Base-by-base conservation (phyloP, 805 yeast species). In the Lachancea dasiensis region DNA sequence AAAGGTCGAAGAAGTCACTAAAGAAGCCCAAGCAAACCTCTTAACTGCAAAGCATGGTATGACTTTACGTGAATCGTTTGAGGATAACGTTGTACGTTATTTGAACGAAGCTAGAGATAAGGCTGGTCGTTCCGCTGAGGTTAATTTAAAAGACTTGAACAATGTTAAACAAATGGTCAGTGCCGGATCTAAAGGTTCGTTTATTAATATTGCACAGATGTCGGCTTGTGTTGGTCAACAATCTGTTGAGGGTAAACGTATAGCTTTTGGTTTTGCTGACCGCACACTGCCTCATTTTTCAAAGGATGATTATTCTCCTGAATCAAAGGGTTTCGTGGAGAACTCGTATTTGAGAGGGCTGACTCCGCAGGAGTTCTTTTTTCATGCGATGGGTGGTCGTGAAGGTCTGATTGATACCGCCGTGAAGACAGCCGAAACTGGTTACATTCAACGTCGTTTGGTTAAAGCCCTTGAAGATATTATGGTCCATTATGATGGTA, bases 381-480 rank as follows among this genome's bases (percentile, higher is more conserved):
- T 92, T 81, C 99, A 92, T 63, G 97, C 97, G 37, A 92, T 92
- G 96, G 97, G 98, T 58, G 99, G 99, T 71, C 86, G 99, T 75
- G 99, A 92, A 70, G 99, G 99, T 73, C 73, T 92, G 60, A 94
- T 92, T 61, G 99, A 92, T 74, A 92, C 99, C 39, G 99, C 99
- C 11, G 99, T 92, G 34, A 92, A 92, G 64, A 92, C 99, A 28
- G 97, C 99, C 2, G 97, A 90, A 67, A 89, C 97, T 19, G 97
- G 97, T 68, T 90, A 90, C 63, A 89, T 90, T 58, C 97, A 90
- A 68, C 90, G 97, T 73, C 90, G 97, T 75, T 70, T 90, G 62
- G 95, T 90, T 31, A 90, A 90, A 64, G 97, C 97, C 20, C 69
- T 89, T 65, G 97, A 89, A 60, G 97, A 89, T 68, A 86, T 89